phyloP scores from a whole-genome alignment of 1,284 basidiomycete species.

The Moniliella sp. region DNA sequence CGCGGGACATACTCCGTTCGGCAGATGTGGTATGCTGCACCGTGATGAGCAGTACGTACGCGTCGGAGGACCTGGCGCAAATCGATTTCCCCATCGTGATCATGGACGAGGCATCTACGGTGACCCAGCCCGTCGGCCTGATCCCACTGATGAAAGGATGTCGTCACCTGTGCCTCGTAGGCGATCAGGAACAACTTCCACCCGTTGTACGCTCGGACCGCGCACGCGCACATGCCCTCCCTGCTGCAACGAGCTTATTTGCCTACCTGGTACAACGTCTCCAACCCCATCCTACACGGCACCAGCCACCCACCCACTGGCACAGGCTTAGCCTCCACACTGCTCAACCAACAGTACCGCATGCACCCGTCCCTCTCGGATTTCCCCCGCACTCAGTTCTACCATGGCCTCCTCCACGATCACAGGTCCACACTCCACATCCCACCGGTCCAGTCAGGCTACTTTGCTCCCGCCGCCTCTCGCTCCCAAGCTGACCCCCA shows the following conservation, averaged over 20 bases:
- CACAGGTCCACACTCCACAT: constrained; percentile 38
- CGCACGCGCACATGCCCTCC: constrained; percentile 1
- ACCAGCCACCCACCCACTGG: too few relatives aligned
- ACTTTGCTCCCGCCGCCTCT: constrained; percentile 2
- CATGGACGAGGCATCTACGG: constrained; percentile 84
- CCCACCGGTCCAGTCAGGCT: constrained; percentile 10
- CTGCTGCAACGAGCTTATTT: constrained; percentile 34
- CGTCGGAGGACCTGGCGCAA: constrained; percentile 28
- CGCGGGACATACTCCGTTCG: constrained; percentile 22
- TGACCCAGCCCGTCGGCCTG: constrained; percentile 50
- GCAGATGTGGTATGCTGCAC: constrained; percentile 36
- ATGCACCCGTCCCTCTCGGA: constrained; percentile 75
- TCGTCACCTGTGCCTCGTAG: constrained; percentile 63
- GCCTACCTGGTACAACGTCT: constrained; percentile 42
- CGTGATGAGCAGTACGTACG: constrained; percentile 13
- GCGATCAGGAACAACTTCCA: constrained; percentile 88
- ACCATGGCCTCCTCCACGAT: constrained; percentile 48
- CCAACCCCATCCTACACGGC: too few relatives aligned
- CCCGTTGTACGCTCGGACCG: constrained; percentile 48
- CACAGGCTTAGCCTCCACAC: constrained; percentile 41
- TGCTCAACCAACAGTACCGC: constrained; percentile 76
- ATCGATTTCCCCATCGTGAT: constrained; percentile 81
- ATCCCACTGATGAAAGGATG: constrained; percentile 40
- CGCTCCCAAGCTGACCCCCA: too few relatives aligned
- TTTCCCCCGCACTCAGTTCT: constrained; percentile 67